These are phyloP conservation scores for Barnettozyma sp. DNA, from an alignment of 805 yeast genomes.

Conservation along the genomic window DNA sequence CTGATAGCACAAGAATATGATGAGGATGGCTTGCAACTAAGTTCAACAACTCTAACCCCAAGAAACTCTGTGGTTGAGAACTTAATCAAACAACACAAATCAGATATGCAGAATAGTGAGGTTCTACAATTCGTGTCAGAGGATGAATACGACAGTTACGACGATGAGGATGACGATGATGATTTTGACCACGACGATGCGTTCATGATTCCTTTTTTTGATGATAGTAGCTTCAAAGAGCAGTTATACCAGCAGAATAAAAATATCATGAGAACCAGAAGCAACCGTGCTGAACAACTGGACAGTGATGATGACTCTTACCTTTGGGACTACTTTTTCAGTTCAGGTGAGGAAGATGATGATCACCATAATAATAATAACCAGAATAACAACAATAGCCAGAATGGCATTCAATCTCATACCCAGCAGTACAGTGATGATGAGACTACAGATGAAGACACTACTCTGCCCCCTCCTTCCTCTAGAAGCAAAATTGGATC, in stretches of 20 bases:
- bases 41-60: slow-evolving; percentile 27
- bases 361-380: slow-evolving; percentile 4
- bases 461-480: slow-evolving; percentile 67
- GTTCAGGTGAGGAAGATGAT: slow-evolving; percentile 30
- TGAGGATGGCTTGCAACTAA: slow-evolving; percentile 20
- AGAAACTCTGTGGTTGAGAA: slow-evolving; percentile 28
- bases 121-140: slow-evolving; percentile 29
- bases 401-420: slow-evolving; percentile 5
- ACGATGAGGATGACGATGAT: slow-evolving; percentile 22
- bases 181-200: slow-evolving; percentile 18
- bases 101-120: slow-evolving; percentile 35
- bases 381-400: too few species aligned
- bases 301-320: slow-evolving; percentile 52
- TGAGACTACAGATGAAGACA: slow-evolving; percentile 92
- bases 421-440: slow-evolving; percentile 42
- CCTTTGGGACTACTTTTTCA: slow-evolving; percentile 68
- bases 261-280: slow-evolving; percentile 10
- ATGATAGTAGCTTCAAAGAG: slow-evolving; percentile 29
- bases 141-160: slow-evolving; percentile 24
- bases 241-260: slow-evolving; percentile 9
- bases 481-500: slow-evolving; percentile 55
- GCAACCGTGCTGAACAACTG: slow-evolving; percentile 13
- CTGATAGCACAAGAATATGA: slow-evolving; percentile 36
- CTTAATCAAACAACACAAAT: slow-evolving; percentile 37
- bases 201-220: slow-evolving; percentile 35